Evolutionary conservation across 2,329 filamentous ascomycete genomes (phyloP).

Genomic region (Byssochlamys sp.): DNA sequence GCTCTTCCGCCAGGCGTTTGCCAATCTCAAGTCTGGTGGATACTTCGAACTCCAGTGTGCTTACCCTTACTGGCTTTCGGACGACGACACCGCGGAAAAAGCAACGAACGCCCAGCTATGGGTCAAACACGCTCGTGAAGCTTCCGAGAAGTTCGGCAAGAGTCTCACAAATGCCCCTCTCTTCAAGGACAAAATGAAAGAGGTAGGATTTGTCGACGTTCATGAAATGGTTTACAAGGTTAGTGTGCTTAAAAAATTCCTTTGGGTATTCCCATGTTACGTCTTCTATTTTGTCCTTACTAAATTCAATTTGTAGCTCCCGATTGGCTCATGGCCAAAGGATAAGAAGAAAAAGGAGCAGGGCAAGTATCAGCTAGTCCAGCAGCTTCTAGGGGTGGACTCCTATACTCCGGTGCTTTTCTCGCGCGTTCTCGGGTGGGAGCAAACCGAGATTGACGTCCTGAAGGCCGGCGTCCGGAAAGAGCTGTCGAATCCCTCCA

Average conservation of each 20-base stretch:
- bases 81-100: slow-evolving; percentile 4
- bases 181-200: slow-evolving; percentile 32
- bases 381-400: not conserved
- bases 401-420: slow-evolving; percentile 1
- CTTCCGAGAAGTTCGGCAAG: slow-evolving; percentile 9
- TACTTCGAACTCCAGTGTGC: not conserved
- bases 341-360: slow-evolving; percentile 32
- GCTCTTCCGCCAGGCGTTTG: not conserved
- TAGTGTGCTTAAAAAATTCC: not conserved
- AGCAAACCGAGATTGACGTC: slow-evolving; percentile 5
- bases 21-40: not conserved
- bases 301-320: slow-evolving; percentile 21
- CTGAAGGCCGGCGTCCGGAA: slow-evolving; percentile 5
- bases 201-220: slow-evolving; percentile 43
- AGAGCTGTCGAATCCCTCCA: slow-evolving; percentile 2
- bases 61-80: not conserved
- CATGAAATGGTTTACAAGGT: slow-evolving; percentile 32
- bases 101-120: slow-evolving; percentile 7
- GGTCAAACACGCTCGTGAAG: slow-evolving; percentile 5
- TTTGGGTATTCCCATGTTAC: not conserved
- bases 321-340: slow-evolving; percentile 36
- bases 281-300: not conserved
- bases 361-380: not conserved
- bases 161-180: slow-evolving; percentile 12
- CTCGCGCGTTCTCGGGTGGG: slow-evolving; percentile 6